Conservation (phyloP, 306 rosid species). For the Glycyrrhiza uralensis region DNA sequence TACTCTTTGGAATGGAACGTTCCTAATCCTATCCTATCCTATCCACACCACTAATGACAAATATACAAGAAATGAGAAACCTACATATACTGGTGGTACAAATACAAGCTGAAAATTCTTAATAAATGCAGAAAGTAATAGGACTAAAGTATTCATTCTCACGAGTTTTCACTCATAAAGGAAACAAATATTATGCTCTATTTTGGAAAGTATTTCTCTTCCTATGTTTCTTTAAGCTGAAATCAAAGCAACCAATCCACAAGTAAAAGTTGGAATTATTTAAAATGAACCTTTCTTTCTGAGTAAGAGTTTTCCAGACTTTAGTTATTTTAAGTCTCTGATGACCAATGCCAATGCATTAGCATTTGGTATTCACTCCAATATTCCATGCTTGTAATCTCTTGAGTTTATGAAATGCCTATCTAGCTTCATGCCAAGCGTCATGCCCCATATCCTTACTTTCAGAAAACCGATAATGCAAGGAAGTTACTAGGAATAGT, state of each 20-base stretch:
- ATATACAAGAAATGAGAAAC: not conserved
- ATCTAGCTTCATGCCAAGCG: constrained; percentile 7
- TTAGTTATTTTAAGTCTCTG: not conserved
- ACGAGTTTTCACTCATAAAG: not conserved
- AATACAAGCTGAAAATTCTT: constrained; percentile 3
- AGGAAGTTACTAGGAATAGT: not conserved
- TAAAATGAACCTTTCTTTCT: constrained; percentile 3
- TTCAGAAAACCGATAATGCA: not conserved
- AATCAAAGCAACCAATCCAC: not conserved
- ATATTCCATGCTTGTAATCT: not conserved
- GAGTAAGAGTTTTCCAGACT: constrained; percentile 11
- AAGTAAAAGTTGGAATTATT: not conserved
- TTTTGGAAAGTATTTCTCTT: not conserved
- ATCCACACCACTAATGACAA: too few species aligned
- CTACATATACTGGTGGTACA: not conserved
- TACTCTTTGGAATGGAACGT: too few species aligned
- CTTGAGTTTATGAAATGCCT: not conserved
- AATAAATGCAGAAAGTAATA: not conserved
- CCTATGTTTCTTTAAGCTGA: not conserved
- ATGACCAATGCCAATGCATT: not conserved
- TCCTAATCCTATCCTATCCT: too few species aligned
- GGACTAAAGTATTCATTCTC: constrained; percentile 12
- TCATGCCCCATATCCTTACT: not conserved
- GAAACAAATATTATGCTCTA: not conserved
- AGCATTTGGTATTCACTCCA: not conserved